Evolutionary conservation across 2,329 filamentous ascomycete genomes (phyloP), one percentile per base, ranked within the genome.

Genomic region (Penicillium griseofulvum): DNA sequence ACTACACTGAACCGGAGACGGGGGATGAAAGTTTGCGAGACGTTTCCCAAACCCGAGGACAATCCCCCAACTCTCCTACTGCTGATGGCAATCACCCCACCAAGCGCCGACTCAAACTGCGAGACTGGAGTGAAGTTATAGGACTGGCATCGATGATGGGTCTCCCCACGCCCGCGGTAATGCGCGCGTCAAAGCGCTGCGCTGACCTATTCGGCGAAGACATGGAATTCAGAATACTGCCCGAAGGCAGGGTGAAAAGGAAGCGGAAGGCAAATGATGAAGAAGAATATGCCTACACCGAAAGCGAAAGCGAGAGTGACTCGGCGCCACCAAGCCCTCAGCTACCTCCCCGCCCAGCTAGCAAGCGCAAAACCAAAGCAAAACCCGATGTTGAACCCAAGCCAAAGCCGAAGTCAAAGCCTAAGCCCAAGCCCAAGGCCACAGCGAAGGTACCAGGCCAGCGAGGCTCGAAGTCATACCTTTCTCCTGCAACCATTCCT

Each of bases 101-200:
- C 52, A 59, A 31, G 19, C 53, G 33, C 53, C 63, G 57, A 50
- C 64, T 67, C 34, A 67, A 68, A 28, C 75, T 85, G 12, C 82
- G 89, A 22, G 89, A 95, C 74, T 97, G 93, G 93, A 88, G 86
- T 62, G 90, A 96, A 62, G 83, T 97, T 1, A 75, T 97, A 28
- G 89, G 89, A 0, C 80, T 91, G 0, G 93, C 93, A 3, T 82
- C 89, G 0, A 75, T 95, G 47, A 83, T 83, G 2, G 90, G 89
- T 0, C 92, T 91, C 73, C 77, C 88, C 1, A 72, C 79, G 0
- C 71, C 76, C 1, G 87, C 86, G 0, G 74, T 97, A 12, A 82
- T 85, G 49, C 83, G 89, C 29, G 83, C 91, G 0, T 83, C 88
- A 2, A 80, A 86, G 66, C 83, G 93, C 46, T 97, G 92, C 66